Evolutionary conservation across 306 rosid genomes (phyloP).

Genomic region (Pyrus bretschneideri): DNA sequence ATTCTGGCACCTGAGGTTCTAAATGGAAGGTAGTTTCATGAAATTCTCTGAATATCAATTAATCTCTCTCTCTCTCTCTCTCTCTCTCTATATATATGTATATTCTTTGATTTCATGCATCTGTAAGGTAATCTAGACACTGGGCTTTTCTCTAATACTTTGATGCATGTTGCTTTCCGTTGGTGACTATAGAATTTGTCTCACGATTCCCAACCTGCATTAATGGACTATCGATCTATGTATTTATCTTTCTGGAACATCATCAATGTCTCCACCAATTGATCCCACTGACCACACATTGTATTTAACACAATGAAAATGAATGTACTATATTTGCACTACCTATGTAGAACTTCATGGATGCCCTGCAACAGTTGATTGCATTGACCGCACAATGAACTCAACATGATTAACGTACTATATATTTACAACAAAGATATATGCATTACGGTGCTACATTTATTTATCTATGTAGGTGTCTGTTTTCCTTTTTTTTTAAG

Average conservation of each 20-base stretch:
- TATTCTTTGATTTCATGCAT: not conserved
- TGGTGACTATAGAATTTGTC: not conserved
- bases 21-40: constrained; percentile 47
- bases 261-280: not conserved
- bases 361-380: not conserved
- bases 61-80: constrained; percentile 1
- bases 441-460: not conserved
- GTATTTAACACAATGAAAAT: not conserved
- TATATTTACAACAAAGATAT: not conserved
- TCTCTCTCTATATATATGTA: not conserved
- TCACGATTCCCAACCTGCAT: not conserved
- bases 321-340: not conserved
- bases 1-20: constrained; percentile 60
- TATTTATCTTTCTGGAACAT: not conserved
- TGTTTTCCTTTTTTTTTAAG: not conserved
- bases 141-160: not conserved
- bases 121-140: not conserved
- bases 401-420: not conserved
- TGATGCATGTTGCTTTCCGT: not conserved
- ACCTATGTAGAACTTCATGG: not conserved
- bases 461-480: not conserved
- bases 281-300: not conserved
- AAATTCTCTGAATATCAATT: not conserved
- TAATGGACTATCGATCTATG: not conserved
- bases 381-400: not conserved